Base-by-base conservation (phyloP, 768 basidiomycete species). In the Lepiota venenata region DNA sequence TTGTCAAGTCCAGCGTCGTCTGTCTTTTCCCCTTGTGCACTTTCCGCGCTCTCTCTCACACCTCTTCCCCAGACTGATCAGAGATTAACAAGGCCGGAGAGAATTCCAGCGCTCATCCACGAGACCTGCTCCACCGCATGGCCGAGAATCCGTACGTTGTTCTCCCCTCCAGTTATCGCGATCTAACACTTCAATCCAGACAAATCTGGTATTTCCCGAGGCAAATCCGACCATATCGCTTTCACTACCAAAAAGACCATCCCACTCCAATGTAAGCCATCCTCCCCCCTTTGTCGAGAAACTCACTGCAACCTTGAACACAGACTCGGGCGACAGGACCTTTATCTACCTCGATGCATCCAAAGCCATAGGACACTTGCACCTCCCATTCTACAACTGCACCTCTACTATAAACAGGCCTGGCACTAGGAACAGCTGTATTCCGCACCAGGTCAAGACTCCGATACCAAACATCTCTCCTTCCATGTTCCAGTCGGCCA, bases 61-160 rank as follows among this genome's bases (percentile, higher is more conserved):
- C 3, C 11, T 40, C 4, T 47, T 27, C 18, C 8, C 4, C 20
- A 55, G 53, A 18, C 41, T 16, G 29, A 21, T 18, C 37, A 36
- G 35, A 38, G 53, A 15, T 8, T 55, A 3, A 39, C 35, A n/a
- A n/a, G 48, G 14, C 16, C 29, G 3, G 40, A 35, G 1, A 32
- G 40, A 12, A 15, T 35, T n/a, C n/a, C 46, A 3, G 39, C 25
- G 12, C 15, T 55, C 29, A 32, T 55, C 7, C 42, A 55, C 53
- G n/a, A 48, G 15, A 16, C 36, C n/a, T 39, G 45, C 22, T 32
- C 53, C 7, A 6, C 5, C n/a, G 29, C 41, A 4, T 55, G 53
- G 53, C 45, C 38, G 42, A 25, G 4, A 18, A 47, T 55, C 21
- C 39, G 53, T 55, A 37, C 6, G 53, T 22, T 18, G 12, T 41